Conservation (phyloP, 1,284 basidiomycete genomes). For the Boletus mariae region DNA sequence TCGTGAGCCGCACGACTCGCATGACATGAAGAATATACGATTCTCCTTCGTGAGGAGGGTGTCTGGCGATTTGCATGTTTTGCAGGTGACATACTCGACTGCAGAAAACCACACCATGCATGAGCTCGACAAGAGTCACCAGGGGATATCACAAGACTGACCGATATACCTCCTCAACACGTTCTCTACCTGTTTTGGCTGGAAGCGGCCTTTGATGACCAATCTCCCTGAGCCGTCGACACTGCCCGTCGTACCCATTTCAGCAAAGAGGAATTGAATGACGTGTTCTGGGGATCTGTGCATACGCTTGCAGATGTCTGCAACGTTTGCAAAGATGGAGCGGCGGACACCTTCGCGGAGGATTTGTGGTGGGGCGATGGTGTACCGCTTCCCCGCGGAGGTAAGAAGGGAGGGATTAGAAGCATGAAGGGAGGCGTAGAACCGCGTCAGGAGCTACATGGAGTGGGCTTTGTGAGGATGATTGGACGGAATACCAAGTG, state of each 20-base stretch:
- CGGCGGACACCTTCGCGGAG: slow-evolving; percentile 96
- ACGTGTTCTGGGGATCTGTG: slow-evolving; percentile 99
- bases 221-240: slow-evolving; percentile 92
- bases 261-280: slow-evolving; percentile 95
- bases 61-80: slow-evolving; percentile 98
- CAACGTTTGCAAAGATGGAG: slow-evolving; percentile 94
- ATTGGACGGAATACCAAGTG: not conserved
- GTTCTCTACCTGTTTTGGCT: slow-evolving; percentile 98
- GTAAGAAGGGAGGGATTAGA: slow-evolving; percentile 93
- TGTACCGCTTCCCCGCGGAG: slow-evolving; percentile 87
- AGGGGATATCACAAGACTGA: slow-evolving; percentile 36
- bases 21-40: slow-evolving; percentile 98
- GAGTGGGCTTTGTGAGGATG: not conserved
- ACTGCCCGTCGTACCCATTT: slow-evolving; percentile 97
- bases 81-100: slow-evolving; percentile 99
- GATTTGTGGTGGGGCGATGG: slow-evolving; percentile 95
- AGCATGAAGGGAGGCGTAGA: slow-evolving; percentile 88
- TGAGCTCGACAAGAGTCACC: not conserved
- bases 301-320: slow-evolving; percentile 98
- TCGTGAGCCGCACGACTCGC: slow-evolving; percentile 90
- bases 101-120: not conserved
- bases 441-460: slow-evolving; percentile 82
- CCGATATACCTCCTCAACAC: slow-evolving; percentile 95
- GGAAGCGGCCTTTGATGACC: slow-evolving; percentile 97
- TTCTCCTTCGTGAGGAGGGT: slow-evolving; percentile 97